Percentiles rank a stretch among this genome's conserved stretches.
Conservation (phyloP, 2,329 filamentous ascomycete species). For the Fusarium odoratissimum region DNA sequence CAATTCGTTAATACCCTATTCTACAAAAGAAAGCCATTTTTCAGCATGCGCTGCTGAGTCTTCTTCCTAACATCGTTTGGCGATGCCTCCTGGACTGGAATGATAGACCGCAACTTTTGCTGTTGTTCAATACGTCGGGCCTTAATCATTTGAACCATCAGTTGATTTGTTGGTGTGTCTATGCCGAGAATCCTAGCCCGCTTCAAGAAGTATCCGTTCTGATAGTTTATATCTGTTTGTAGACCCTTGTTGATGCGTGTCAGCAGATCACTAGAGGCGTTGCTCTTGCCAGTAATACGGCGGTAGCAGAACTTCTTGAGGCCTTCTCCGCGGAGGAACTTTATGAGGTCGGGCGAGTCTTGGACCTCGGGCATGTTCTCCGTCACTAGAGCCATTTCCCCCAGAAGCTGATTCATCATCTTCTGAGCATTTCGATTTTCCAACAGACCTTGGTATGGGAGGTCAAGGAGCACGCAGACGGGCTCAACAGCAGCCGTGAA, state of each 20-base stretch:
- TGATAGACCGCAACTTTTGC: conserved; percentile 48
- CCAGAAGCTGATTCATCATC: conserved; percentile 76
- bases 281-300: conserved; percentile 57
- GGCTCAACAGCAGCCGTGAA: conserved; percentile 83
- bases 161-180: conserved; percentile 76
- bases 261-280: conserved; percentile 72
- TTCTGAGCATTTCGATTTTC: conserved; percentile 73
- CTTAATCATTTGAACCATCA: conserved; percentile 78
- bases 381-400: conserved; percentile 80
- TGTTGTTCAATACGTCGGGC: conserved; percentile 65
- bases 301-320: conserved; percentile 69
- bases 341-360: conserved; percentile 66
- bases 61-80: conserved; percentile 36
- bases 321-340: conserved; percentile 67
- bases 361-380: conserved; percentile 79
- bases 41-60: background rate
- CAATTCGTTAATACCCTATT: conserved; percentile 1
- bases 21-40: background rate
- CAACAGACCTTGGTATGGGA: conserved; percentile 77
- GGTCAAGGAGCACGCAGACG: conserved; percentile 81
- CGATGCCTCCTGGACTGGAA: conserved; percentile 53
- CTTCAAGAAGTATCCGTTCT: conserved; percentile 88
- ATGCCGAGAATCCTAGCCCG: conserved; percentile 79
- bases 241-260: conserved; percentile 70
- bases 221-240: conserved; percentile 81